Evolutionary conservation across 78 protist genomes (phyloP).

Genomic region (Dictyostelium capitatum): DNA sequence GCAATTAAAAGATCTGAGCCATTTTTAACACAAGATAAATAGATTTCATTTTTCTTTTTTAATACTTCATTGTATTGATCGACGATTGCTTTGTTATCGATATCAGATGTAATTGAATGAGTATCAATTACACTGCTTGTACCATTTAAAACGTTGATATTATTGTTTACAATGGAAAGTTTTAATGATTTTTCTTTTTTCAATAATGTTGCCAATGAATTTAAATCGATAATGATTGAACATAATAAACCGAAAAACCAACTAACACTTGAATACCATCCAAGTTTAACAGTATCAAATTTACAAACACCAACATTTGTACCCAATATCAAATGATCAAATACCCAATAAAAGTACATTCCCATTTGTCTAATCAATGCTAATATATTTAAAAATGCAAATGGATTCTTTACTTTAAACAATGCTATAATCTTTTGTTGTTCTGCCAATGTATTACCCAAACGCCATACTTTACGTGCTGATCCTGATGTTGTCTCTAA

Average conservation of each 20-base stretch:
- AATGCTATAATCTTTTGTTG: constrained; percentile 60
- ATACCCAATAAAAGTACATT: constrained; percentile 78
- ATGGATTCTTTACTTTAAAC: constrained; percentile 10
- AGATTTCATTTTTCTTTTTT: constrained; percentile 48
- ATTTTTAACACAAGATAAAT: constrained; percentile 51
- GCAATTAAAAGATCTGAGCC: constrained; percentile 61
- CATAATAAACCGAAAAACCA: constrained; percentile 73
- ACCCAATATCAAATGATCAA: constrained; percentile 43
- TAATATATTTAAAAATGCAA: constrained; percentile 27
- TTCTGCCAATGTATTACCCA: constrained; percentile 67
- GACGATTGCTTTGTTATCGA: neutral
- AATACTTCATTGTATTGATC: constrained; percentile 18
- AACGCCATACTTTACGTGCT: constrained; percentile 74
- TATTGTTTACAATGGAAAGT: neutral
- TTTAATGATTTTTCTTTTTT: constrained; percentile 37
- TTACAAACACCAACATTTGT: constrained; percentile 57
- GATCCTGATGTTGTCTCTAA: constrained; percentile 49
- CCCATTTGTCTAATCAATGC: constrained; percentile 68
- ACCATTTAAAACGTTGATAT: neutral
- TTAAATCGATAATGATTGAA: constrained; percentile 75
- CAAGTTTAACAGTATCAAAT: constrained; percentile 54
- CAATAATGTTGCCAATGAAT: constrained; percentile 22
- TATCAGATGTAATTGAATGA: neutral
- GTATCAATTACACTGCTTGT: neutral
- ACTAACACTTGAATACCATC: constrained; percentile 56